Evolutionary conservation across 306 rosid genomes (phyloP).

Genomic region (Quercus alba): DNA sequence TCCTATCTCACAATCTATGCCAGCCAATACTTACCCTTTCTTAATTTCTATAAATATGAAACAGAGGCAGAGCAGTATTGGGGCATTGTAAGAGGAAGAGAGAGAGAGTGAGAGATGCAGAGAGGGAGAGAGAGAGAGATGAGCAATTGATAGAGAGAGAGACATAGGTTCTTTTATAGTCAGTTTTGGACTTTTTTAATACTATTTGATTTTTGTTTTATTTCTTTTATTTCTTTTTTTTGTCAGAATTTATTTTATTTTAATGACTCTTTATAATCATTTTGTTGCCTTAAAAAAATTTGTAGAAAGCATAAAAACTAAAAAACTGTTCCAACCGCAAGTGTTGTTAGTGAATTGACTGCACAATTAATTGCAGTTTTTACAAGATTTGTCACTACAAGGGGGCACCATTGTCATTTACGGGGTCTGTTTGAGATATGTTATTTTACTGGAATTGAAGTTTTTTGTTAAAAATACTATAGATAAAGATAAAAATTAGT

Average conservation of each 20-base stretch:
- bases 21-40: conserved; percentile 30
- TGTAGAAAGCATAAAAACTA: background rate
- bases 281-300: background rate
- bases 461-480: fast-evolving
- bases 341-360: background rate
- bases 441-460: fast-evolving
- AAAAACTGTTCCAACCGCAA: background rate
- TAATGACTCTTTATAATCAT: background rate
- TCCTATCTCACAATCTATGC: conserved; percentile 18
- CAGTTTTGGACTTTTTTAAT: conserved; percentile 16
- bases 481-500: fast-evolving
- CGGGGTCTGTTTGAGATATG: fast-evolving
- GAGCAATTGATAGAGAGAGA: conserved; percentile 27
- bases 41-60: conserved; percentile 8
- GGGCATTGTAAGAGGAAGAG: conserved; percentile 27
- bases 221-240: background rate
- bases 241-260: conserved; percentile 9
- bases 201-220: background rate
- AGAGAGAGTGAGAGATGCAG: background rate
- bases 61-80: conserved; percentile 33
- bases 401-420: background rate
- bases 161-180: conserved; percentile 52
- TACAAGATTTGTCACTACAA: too few relatives aligned
- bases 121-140: background rate
- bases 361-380: background rate